Percentiles rank a stretch among this genome's conserved stretches.
These are phyloP conservation scores for Syzygium aqueum DNA, from an alignment of 345 rosid species.

Conservation along the genomic window DNA sequence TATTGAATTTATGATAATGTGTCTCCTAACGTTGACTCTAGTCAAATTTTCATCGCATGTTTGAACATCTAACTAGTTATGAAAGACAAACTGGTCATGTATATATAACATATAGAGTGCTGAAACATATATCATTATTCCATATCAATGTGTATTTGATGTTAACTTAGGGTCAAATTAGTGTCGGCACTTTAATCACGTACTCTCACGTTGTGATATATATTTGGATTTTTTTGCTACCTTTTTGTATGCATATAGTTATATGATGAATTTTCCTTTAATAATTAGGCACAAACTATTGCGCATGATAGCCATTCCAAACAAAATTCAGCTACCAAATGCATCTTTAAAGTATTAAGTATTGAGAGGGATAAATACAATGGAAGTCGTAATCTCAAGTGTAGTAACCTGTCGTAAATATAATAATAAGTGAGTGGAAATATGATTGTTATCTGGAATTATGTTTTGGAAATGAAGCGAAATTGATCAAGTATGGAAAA, in stretches of 20 bases:
- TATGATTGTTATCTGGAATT: not conserved
- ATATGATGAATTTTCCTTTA: not conserved
- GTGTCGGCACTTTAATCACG: not conserved
- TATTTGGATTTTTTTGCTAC: not conserved
- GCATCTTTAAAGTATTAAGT: not conserved
- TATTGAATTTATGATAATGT: not conserved
- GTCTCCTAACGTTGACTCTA: not conserved
- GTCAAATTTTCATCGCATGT: not conserved
- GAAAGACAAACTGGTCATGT: not conserved
- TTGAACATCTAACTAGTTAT: not conserved
- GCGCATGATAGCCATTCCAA: rapidly evolving
- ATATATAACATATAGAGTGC: not conserved
- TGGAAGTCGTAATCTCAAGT: not conserved
- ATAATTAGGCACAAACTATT: not conserved
- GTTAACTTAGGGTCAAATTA: not conserved
- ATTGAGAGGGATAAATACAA: not conserved
- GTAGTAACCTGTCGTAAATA: not conserved
- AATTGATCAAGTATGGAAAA: not conserved
- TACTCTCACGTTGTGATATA: rapidly evolving
- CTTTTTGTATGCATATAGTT: not conserved
- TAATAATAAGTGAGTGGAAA: not conserved
- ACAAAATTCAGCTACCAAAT: too few species aligned
- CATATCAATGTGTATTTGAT: not conserved
- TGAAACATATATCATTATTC: not conserved
- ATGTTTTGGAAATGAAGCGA: rapidly evolving